Evolutionary conservation across 345 rosid species (phyloP), one percentile per base, ranked within the genome.

Genomic region (Acer saccharum): DNA sequence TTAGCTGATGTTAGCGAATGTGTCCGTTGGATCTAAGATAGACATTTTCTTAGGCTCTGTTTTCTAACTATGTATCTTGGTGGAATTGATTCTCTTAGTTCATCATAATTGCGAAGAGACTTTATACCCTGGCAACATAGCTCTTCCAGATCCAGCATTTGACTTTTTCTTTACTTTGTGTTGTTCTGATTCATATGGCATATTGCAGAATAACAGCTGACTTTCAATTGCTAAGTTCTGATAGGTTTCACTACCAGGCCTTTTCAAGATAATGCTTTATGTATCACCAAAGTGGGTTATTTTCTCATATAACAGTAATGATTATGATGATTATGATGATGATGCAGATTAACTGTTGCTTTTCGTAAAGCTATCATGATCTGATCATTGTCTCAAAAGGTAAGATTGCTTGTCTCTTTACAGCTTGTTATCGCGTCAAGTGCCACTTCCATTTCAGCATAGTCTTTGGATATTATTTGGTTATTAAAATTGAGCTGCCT

Each of bases 151-250:
- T 72, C 70, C 41, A 65, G 29, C 16, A n/a, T 75, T 17, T 58
- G 73, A 68, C 23, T 58, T 23, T 39, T 48, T 57, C 21, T 64
- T 12, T 70, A 13, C 52, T n/a, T 75, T 69, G 50, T 39, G 43
- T 72, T 65, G 50, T 44, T 16, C 43, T 69, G 76, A 54, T 73
- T 79, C 77, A 46, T 21, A 29, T 69, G 21, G 73, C 73, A 44
- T 73, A 35, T 68, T 46, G 64, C 60, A 50, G 20, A 57, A 35
- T 48, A 69, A 64, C 70, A 79, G 65, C 48, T 68, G 43, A 12
- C 50, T 66, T 43, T 66, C 72, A 60, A 35, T 78, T 54, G 46
- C 43, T 72, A 27, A 63, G 21, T 52, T 65, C 63, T 52, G 67
- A 77, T 67, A 72, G 69, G 67, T 63, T 69, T 70, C 25, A 32